Evolutionary conservation across 371 early-diverging fungal genomes (phyloP), one percentile per base, ranked within the genome.

Genomic region (Paraphysoderma sedebokerense): DNA sequence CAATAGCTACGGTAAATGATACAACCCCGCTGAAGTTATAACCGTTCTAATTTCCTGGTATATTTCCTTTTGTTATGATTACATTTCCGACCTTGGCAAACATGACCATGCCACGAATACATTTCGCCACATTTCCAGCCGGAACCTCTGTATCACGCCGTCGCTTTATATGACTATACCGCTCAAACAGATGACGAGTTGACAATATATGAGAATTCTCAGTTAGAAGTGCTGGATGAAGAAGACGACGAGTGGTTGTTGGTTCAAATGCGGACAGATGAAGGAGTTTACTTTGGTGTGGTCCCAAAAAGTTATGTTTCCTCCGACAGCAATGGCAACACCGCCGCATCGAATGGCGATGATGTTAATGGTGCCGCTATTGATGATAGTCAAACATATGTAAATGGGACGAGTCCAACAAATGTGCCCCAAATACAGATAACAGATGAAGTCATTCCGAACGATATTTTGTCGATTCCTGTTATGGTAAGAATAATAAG

Each of bases 131-230:
- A n/a, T 20, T 3, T 15, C 12, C n/a, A 40, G 42, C 28, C 42
- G 7, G 8, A 12, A 17, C 7, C 42, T 12, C 42, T 42, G 27
- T 42, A 42, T 22, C 11, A 5, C 7, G 28, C 42, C 28, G 2
- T 13, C 2, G 76, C 82, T 13, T 58, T 80, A n/a, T 91, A 90
- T 55, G 80, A 82, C 57, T 93, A 92, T 63, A 74, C 74, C 38
- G 82, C 92, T 27, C 68, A 74, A 35, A 82, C 81, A 30, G 80
- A 77, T 54, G 92, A 91, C 44, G 93, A 92, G 64, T 66, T 92
- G 47, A 61, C 66, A 38, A 72, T 93, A 51, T 60, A 66, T 29
- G 87, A 93, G 56, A 79, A 77, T 55, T 74, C 79, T 56, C 59
- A 80, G 44, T 52, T 85, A 22, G 84, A 83, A 58, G 63, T 83